A percentile compares a stretch with the other conserved stretches of the same genome.
Evolutionary conservation across 345 rosid species (phyloP).

Genomic region (Schrenkiella parvula): DNA sequence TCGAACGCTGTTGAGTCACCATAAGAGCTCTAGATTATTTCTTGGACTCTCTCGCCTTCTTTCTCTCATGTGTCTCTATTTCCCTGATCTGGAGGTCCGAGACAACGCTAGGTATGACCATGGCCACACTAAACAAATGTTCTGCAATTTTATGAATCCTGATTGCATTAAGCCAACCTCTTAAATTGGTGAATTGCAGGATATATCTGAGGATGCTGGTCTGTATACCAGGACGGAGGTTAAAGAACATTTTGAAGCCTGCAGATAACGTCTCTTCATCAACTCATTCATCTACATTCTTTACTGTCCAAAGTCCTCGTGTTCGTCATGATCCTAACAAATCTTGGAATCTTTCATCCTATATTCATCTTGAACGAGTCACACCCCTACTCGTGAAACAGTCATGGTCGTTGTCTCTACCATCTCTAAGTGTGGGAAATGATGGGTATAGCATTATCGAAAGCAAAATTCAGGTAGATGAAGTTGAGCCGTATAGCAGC

Average conservation of each 20-base stretch:
- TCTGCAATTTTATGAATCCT: background rate
- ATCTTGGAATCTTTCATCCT: slow-evolving; percentile 58
- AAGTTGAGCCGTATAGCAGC: slow-evolving; percentile 38
- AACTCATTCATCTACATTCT: slow-evolving; percentile 61
- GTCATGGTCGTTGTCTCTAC: slow-evolving; percentile 77
- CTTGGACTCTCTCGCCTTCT: slow-evolving; percentile 77
- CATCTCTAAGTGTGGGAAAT: slow-evolving; percentile 48
- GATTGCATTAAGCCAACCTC: slow-evolving; percentile 10
- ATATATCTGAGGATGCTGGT: slow-evolving; percentile 86
- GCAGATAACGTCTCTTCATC: slow-evolving; percentile 75
- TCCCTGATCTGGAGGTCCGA: slow-evolving; percentile 94
- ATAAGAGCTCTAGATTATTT: slow-evolving; percentile 81
- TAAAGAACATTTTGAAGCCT: slow-evolving; percentile 60
- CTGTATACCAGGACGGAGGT: slow-evolving; percentile 76
- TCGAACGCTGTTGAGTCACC: slow-evolving; percentile 83
- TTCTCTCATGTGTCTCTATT: slow-evolving; percentile 78
- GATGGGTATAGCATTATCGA: slow-evolving; percentile 47
- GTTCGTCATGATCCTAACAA: slow-evolving; percentile 51
- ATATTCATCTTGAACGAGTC: slow-evolving; percentile 63
- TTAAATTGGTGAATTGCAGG: slow-evolving; percentile 43
- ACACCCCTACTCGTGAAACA: slow-evolving; percentile 71
- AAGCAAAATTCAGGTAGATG: slow-evolving; percentile 43
- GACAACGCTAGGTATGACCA: slow-evolving; percentile 77
- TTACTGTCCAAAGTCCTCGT: slow-evolving; percentile 60
- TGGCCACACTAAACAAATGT: slow-evolving; percentile 1